Base-by-base conservation (phyloP, 208 protist genomes). In the Naegleria lovaniensis region DNA sequence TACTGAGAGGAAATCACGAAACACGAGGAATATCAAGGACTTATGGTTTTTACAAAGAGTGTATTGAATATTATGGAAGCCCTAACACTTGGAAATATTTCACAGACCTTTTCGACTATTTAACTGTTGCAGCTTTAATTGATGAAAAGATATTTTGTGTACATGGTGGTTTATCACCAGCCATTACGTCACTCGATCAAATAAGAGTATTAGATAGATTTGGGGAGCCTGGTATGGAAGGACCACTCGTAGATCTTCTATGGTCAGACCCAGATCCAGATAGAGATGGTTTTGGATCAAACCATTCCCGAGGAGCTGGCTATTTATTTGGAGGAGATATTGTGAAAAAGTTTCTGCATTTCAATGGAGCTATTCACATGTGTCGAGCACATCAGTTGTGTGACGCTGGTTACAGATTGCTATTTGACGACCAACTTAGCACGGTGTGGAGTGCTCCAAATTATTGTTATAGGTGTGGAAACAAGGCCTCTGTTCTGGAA, bases 91-190 rank as follows among this genome's bases (percentile, higher is more conserved):
- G 99, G 99, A 93, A 96, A 41, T 95, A 98, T 89, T 99, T 97
- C 91, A 99, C 98, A 16, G 98, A 99, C 83, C 95, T 99, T 55
- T 99, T 99, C 92, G 98, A 99, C 94, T 99, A 98, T 93, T 95
- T 99, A 85, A 96, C 96, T 9, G 95, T 99, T n/a, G 96, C 97
- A 29, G 98, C 98, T 3, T 89, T 99, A 0, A 95, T 99, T 59
- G 98, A 99, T 25, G 97, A 97, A 55, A 92, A 94, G 55, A 96
- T 96, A 0, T 96, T 99, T 41, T 99, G 97, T 93, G 97, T 99
- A 38, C 99, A 99, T 92, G 98, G 99, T 91, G 99, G 99, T 9
- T 94, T 99, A 39, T 99, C 96, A 0, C 99, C 99, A 83, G 41
- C 93, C 0, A 96, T 99, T 36, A 95, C 93, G 19, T 91, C 93